Conservation (phyloP, 306 rosid genomes). For the Aeschynomene evenia region DNA sequence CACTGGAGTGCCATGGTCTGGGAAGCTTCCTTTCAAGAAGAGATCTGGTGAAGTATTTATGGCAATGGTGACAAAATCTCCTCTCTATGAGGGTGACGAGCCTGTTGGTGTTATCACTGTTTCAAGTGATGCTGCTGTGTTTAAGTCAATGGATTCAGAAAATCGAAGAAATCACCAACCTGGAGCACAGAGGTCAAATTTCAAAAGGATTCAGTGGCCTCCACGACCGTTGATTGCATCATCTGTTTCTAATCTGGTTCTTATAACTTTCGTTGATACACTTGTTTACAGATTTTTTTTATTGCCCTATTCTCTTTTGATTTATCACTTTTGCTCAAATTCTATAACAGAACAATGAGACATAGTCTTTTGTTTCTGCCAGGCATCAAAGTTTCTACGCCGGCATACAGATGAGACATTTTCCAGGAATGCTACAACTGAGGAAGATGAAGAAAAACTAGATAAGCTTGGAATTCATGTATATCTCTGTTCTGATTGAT, state of each 20-base stretch:
- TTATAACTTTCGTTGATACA: slow-evolving; percentile 8
- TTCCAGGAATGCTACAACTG: slow-evolving; percentile 34
- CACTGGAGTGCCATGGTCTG: slow-evolving; percentile 60
- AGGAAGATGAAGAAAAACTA: slow-evolving; percentile 32
- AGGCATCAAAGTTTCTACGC: slow-evolving; percentile 51
- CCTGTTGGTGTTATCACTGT: slow-evolving; percentile 54
- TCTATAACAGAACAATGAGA: slow-evolving; percentile 4
- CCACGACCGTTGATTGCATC: slow-evolving; percentile 53
- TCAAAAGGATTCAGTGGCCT: slow-evolving; percentile 51
- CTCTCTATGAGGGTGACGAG: slow-evolving; percentile 57
- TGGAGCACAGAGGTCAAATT: slow-evolving; percentile 37
- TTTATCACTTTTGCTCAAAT: slow-evolving; percentile 13
- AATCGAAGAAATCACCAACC: slow-evolving; percentile 28
- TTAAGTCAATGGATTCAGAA: slow-evolving; percentile 31
- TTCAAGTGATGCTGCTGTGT: slow-evolving; percentile 56
- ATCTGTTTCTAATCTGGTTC: slow-evolving; percentile 73
- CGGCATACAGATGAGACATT: slow-evolving; percentile 32
- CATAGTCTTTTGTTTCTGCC: slow-evolving; percentile 23
- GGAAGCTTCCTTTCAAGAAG: slow-evolving; percentile 74
- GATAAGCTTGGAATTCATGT: slow-evolving; percentile 36
- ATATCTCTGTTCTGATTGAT: slow-evolving; percentile 26
- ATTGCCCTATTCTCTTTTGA: neutral
- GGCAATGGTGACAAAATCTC: slow-evolving; percentile 62
- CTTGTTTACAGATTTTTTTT: neutral
- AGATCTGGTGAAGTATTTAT: slow-evolving; percentile 60